Evolutionary conservation across 2,329 filamentous ascomycete genomes (phyloP), one percentile per base, ranked within the genome.

Genomic region (Scedosporium apiospermum): DNA sequence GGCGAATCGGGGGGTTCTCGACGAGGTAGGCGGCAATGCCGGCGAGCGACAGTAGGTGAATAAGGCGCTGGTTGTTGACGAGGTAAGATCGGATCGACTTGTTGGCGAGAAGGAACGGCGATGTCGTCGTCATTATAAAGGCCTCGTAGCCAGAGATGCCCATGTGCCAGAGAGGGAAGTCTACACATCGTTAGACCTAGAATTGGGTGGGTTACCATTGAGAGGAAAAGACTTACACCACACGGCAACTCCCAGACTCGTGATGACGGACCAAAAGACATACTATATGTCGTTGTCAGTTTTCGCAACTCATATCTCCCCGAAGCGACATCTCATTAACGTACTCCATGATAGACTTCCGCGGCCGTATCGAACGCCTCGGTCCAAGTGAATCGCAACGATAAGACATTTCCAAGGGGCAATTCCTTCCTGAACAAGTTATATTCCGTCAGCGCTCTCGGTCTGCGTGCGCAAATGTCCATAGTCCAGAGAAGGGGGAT

Each of bases 161-260:
- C 95, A 99, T 99, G 73, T 97, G 87, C 95, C 95, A 99, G 10
- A 99, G 84, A 14, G 95, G 95, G 73, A 99, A 99, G 75, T 96
- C 89, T 91, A 59, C 6, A 1, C 21, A 9, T 6, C 1, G 23
- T 61, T 49, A 55, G 26, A 55, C 60, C 26, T 16, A 61, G 57
- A 26, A 53, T 65, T 61, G 14, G 57, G 58, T 23, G 27, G 46
- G 44, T 12, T 12, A 12, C 16, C 18, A 21, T 46, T 18, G 9
- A 14, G 18, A 34, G 57, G 34, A 23, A 30, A 14, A 26, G n/a
- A 84, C 88, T 83, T 85, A 91, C 88, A 99, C 95, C 95, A 99
- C 55, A 99, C 89, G 51, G 90, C 81, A 55, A 99, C 80, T 27
- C 91, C 93, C 61, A 99, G 80, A 65, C 91, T 91, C 64, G 95